Evolutionary conservation across 2,329 filamentous ascomycete genomes (phyloP).

Genomic region (Huntiella bhutanensis): DNA sequence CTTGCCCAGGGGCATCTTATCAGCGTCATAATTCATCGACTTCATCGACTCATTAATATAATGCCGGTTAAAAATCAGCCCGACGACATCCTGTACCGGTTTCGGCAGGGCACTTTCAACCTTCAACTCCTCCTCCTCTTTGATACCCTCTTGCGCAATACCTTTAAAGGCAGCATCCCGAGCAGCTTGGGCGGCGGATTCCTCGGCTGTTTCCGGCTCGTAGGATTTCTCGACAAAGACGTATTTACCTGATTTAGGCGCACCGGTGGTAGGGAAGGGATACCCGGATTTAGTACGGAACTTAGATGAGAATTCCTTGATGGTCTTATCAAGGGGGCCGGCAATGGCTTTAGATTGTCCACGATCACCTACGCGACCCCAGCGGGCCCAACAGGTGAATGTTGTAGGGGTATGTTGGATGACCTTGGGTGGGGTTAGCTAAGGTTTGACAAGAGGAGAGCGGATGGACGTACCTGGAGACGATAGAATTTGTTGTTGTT

Average conservation of each 20-base stretch:
- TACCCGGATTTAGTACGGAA: constrained; percentile 44
- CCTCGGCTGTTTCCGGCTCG: constrained; percentile 25
- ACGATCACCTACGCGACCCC: constrained; percentile 54
- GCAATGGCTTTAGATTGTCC: constrained; percentile 30
- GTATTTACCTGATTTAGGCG: constrained; percentile 51
- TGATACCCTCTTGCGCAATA: constrained; percentile 12
- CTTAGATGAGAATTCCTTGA: constrained; percentile 36
- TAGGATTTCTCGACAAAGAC: constrained; percentile 68
- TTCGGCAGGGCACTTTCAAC: constrained; percentile 26
- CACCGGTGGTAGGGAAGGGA: constrained; percentile 31
- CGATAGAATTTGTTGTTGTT: constrained; percentile 79
- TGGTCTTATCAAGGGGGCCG: constrained; percentile 24
- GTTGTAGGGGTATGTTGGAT: too few species aligned
- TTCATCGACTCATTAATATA: constrained; percentile 51
- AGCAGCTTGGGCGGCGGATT: not conserved
- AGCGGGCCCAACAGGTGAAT: constrained; percentile 44
- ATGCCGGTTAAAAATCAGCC: constrained; percentile 65
- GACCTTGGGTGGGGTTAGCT: too few species aligned
- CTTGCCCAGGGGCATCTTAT: constrained; percentile 70
- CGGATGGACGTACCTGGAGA: constrained; percentile 29
- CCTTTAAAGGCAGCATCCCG: constrained; percentile 1
- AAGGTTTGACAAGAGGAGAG: not conserved
- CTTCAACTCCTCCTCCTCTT: constrained; percentile 20
- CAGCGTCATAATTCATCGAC: constrained; percentile 49
- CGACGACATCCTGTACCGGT: constrained; percentile 49